Evolutionary conservation across 2,329 filamentous ascomycete genomes (phyloP).

Genomic region (Diaporthe sp.): DNA sequence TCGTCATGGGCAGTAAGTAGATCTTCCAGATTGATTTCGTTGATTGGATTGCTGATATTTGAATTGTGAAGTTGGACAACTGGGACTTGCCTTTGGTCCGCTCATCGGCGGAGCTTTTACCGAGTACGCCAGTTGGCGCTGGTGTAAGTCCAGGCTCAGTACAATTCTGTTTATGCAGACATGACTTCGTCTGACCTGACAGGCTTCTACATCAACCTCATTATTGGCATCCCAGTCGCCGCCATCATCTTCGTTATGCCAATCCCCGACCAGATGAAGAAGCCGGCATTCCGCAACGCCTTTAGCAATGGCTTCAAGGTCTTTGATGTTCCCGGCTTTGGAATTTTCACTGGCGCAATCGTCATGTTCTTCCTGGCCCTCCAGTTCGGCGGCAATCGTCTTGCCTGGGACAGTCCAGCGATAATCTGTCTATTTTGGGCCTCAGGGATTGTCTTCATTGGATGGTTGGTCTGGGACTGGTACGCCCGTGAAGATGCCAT

Average conservation of each 20-base stretch:
- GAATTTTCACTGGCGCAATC: neutral
- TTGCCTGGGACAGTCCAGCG: neutral
- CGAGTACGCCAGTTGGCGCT: neutral
- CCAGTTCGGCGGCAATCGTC: neutral
- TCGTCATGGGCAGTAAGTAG: neutral
- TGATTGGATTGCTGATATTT: neutral
- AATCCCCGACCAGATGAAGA: neutral
- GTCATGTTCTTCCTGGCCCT: neutral
- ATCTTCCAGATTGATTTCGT: neutral
- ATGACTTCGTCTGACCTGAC: neutral
- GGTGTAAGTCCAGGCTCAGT: neutral
- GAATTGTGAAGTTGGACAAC: neutral
- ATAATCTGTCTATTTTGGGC: neutral
- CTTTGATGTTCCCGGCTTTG: neutral
- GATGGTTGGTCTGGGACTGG: neutral
- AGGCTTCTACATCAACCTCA: slow-evolving; percentile 2
- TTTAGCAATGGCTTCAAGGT: neutral
- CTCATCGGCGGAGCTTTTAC: neutral
- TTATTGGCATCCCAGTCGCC: neutral
- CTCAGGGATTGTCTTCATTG: neutral
- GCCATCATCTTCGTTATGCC: neutral
- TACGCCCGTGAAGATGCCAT: neutral
- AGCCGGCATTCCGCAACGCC: neutral
- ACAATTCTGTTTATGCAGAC: neutral
- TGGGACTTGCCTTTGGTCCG: neutral